Percentiles rank a stretch among this genome's conserved stretches.
phyloP scores from a whole-genome alignment of 768 basidiomycete species.

The Sarcodon sp. region DNA sequence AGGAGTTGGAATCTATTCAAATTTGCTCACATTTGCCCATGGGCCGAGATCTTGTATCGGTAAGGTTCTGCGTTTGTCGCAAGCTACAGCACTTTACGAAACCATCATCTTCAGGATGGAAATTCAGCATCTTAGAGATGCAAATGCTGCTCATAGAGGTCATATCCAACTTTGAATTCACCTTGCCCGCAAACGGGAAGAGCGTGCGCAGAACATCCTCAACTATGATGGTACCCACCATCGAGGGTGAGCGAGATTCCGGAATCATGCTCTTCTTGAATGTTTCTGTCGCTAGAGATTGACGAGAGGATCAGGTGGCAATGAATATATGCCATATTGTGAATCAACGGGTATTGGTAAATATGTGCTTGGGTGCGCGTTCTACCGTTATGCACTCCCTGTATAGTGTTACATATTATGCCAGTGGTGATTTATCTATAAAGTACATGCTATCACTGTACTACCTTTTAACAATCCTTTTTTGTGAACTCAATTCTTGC shows the following conservation, averaged over 20 bases:
- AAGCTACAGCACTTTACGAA: neutral
- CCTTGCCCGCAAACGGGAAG: neutral
- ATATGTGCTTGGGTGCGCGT: no score
- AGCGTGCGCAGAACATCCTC: neutral
- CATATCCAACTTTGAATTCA: neutral
- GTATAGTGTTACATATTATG: no score
- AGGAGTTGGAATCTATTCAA: neutral
- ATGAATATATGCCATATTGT: no score
- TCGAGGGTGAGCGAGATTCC: neutral
- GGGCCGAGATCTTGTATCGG: neutral
- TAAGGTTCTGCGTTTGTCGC: neutral
- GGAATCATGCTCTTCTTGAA: neutral
- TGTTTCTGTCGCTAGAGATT: neutral
- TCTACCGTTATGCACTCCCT: no score
- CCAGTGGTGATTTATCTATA: no score
- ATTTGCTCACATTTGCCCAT: neutral
- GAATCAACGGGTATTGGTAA: no score
- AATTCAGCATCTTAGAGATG: constrained; percentile 25
- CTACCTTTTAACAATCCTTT: no score
- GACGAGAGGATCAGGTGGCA: neutral
- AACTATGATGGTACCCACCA: neutral
- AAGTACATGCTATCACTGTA: no score
- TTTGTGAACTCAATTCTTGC: no score
- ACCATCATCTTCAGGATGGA: neutral
- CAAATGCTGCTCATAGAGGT: constrained; percentile 33